Percentiles rank a stretch among this genome's conserved stretches.
These are phyloP conservation scores for Stachybotrys chlorohalonatus DNA, from an alignment of 2,329 filamentous ascomycete genomes.

Conservation along the genomic window DNA sequence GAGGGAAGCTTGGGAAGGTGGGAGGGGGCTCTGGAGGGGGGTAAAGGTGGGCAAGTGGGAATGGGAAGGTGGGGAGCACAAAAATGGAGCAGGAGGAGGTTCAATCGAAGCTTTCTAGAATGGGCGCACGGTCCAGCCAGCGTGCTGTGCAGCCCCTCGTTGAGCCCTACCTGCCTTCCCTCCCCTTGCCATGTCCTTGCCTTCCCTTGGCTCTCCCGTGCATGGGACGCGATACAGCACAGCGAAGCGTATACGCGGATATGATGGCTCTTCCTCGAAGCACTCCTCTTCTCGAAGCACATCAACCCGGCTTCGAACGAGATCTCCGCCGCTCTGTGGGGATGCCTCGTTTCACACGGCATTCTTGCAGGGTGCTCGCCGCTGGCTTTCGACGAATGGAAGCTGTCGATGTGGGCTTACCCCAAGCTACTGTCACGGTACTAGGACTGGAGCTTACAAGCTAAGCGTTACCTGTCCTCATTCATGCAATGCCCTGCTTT, in stretches of 20 bases:
- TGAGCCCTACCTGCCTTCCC: slow-evolving; percentile 9
- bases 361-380: too few relatives aligned
- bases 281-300: too few relatives aligned
- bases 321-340: too few relatives aligned
- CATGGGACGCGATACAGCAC: background rate
- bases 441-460: background rate
- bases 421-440: background rate
- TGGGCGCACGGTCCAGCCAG: slow-evolving; percentile 10
- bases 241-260: background rate
- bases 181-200: slow-evolving; percentile 1
- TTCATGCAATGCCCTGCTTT: background rate
- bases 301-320: too few relatives aligned
- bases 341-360: too few relatives aligned
- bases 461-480: too few relatives aligned
- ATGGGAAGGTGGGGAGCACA: background rate
- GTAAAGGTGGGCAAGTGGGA: background rate
- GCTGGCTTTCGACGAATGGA: too few relatives aligned
- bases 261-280: background rate
- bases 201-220: background rate
- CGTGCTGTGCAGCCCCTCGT: slow-evolving; percentile 13
- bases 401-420: too few relatives aligned
- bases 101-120: slow-evolving; percentile 21
- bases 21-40: background rate
- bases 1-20: background rate
- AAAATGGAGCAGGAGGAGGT: background rate